These are phyloP conservation scores for Hypoxylon sp. DNA, from an alignment of 2,329 filamentous ascomycete genomes.

Conservation along the genomic window DNA sequence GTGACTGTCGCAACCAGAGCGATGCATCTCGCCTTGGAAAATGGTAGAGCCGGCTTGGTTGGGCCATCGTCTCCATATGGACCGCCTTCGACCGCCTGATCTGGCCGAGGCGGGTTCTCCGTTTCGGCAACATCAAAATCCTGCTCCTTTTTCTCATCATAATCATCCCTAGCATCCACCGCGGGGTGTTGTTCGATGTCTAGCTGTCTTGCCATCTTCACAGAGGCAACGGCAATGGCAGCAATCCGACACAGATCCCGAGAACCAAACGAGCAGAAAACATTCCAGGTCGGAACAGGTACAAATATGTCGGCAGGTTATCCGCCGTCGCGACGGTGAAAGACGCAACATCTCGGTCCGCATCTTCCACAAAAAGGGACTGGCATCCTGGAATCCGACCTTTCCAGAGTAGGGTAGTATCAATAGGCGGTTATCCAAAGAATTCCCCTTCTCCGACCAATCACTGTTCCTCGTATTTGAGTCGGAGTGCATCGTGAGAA, in stretches of 20 bases:
- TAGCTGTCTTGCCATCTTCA: slow-evolving; percentile 27
- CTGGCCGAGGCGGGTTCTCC: slow-evolving; percentile 9
- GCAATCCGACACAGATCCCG: slow-evolving; percentile 14
- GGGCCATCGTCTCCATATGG: slow-evolving; percentile 34
- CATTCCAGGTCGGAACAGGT: slow-evolving; percentile 6
- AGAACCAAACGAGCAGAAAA: slow-evolving; percentile 3
- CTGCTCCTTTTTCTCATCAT: slow-evolving; percentile 21
- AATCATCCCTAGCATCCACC: slow-evolving; percentile 3
- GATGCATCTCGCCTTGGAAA: slow-evolving; percentile 65
- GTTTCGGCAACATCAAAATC: slow-evolving; percentile 27
- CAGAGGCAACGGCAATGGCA: slow-evolving; percentile 9
- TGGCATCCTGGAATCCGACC: slow-evolving; percentile 8
- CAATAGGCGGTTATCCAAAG: slow-evolving; percentile 10
- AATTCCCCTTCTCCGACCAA: slow-evolving; percentile 18
- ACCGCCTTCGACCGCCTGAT: slow-evolving; percentile 20
- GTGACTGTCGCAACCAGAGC: slow-evolving; percentile 66
- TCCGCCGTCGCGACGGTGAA: slow-evolving; percentile 33
- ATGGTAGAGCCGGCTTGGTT: slow-evolving; percentile 45
- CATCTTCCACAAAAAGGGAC: slow-evolving; percentile 5
- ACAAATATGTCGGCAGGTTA: slow-evolving; percentile 24
- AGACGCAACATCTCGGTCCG: slow-evolving; percentile 20
- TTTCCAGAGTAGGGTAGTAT: slow-evolving; percentile 25
- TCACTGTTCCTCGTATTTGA: slow-evolving; percentile 13
- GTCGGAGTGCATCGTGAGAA: slow-evolving; percentile 4
- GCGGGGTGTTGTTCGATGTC: slow-evolving; percentile 22